Evolutionary conservation across 1,284 basidiomycete genomes (phyloP).

Genomic region (Taiwanofungus camphoratus): DNA sequence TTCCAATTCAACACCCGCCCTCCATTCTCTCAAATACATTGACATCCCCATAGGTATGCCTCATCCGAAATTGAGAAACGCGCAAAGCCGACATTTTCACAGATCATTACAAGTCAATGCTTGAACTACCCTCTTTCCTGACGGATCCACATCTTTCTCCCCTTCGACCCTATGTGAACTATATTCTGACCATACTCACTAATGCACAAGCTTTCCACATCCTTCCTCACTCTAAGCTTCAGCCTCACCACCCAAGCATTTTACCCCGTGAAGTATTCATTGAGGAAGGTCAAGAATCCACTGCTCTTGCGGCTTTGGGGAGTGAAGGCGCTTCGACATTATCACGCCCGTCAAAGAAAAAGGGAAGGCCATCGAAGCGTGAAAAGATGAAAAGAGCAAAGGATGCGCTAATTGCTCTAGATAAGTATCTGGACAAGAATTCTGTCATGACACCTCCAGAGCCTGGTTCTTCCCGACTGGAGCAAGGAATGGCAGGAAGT

Average conservation of each 20-base stretch:
- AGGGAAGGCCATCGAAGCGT: constrained; percentile 60
- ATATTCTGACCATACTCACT: constrained; percentile 43
- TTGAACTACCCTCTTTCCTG: constrained; percentile 39
- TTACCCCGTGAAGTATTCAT: constrained; percentile 61
- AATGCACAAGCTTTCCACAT: constrained; percentile 49
- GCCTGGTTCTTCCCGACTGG: constrained; percentile 3
- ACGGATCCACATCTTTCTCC: constrained; percentile 33
- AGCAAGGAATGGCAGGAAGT: not conserved
- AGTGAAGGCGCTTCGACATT: constrained; percentile 6
- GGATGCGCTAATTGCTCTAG: constrained; percentile 43
- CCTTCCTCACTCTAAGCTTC: constrained; percentile 44
- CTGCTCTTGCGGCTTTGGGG: constrained; percentile 8
- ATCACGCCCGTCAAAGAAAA: constrained; percentile 39
- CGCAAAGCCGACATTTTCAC: constrained; percentile 7
- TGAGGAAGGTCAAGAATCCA: constrained; percentile 31
- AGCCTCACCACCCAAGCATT: constrained; percentile 51
- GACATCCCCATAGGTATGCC: constrained; percentile 53
- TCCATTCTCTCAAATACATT: constrained; percentile 43
- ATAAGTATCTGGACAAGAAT: constrained; percentile 45
- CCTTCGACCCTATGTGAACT: constrained; percentile 42
- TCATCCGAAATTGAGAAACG: too few species aligned
- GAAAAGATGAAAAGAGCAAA: constrained; percentile 53
- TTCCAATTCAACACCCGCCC: constrained; percentile 39
- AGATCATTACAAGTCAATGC: constrained; percentile 52
- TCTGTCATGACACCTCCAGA: constrained; percentile 20